phyloP scores from a whole-genome alignment of 176 grass and related monocot species.

The Phragmites australis region DNA sequence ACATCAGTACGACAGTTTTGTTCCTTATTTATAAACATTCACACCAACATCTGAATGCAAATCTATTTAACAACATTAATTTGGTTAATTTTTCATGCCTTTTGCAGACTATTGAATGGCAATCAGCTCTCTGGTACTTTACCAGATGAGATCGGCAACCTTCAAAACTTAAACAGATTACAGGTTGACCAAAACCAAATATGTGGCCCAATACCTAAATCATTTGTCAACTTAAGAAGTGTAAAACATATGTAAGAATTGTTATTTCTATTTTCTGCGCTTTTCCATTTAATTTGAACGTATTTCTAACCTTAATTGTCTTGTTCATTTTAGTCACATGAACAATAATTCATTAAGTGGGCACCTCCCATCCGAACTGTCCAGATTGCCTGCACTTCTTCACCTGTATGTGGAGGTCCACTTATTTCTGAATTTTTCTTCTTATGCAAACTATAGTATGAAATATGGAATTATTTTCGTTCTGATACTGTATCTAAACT shows the following conservation, averaged over 20 bases:
- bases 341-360: constrained; percentile 98
- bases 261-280: neutral
- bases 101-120: constrained; percentile 83
- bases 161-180: constrained; percentile 75
- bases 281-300: constrained; percentile 19
- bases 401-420: constrained; percentile 77
- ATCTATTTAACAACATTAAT: neutral
- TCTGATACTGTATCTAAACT: constrained; percentile 21
- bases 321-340: constrained; percentile 76
- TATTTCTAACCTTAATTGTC: constrained; percentile 36
- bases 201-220: constrained; percentile 75
- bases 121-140: constrained; percentile 76
- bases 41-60: neutral
- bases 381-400: constrained; percentile 64
- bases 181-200: constrained; percentile 87
- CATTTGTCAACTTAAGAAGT: constrained; percentile 79
- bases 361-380: constrained; percentile 72
- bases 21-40: neutral
- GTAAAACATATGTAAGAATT: constrained; percentile 84
- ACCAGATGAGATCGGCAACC: constrained; percentile 83
- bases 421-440: constrained; percentile 17
- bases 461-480: constrained; percentile 11
- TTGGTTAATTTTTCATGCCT: constrained; percentile 20
- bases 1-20: neutral
- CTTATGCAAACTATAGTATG: neutral